Evolutionary conservation across 148 eudicot species (phyloP), one percentile per base, ranked within the genome.

Genomic region (Vaccinium myrtillus): DNA sequence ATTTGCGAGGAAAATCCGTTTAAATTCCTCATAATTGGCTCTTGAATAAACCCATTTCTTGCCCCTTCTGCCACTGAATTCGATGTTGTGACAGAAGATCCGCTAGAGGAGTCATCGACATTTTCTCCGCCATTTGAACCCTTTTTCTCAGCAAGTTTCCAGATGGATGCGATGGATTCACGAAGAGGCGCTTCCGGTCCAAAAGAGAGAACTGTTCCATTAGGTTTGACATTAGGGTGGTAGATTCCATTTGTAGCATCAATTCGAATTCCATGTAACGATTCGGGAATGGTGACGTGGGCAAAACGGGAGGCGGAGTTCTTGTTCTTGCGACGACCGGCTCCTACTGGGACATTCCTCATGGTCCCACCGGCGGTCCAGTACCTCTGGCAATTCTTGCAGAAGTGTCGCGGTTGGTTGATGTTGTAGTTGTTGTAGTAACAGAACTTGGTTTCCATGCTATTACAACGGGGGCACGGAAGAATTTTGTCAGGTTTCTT

Each of bases 351-450:
- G 36, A 96, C 94, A 48, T 91, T 96, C 89, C 99, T 90, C 99
- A 94, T 96, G 53, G 94, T 92, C 12, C 99, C 99, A 36, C 99
- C 99, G 30, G 99, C 97, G 21, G 99, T 96, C 99, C 99, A 96
- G 85, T 96, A 96, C 79, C 99, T 89, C 85, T 96, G 99, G 56
- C 99, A 96, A 86, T 94, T 89, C 93, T 91, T 96, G 90, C 99
- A 96, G 77, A 96, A 96, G 76, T 96, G 98, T 2, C 99, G 91
- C 4, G 99, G 99, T 81, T 96, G 99, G 69, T 93, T 96, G 53
- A 96, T 88, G 59, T 96, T 96, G 89, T 96, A 94, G 78, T 96
- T 96, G 89, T 96, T 96, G 88, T 92, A 95, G 86, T 96, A 96
- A 71, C 99, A 96, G 90, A 96, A 96, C 69, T 96, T 96, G 4